Base-by-base conservation (phyloP, 345 rosid genomes). In the Ricinus communis region DNA sequence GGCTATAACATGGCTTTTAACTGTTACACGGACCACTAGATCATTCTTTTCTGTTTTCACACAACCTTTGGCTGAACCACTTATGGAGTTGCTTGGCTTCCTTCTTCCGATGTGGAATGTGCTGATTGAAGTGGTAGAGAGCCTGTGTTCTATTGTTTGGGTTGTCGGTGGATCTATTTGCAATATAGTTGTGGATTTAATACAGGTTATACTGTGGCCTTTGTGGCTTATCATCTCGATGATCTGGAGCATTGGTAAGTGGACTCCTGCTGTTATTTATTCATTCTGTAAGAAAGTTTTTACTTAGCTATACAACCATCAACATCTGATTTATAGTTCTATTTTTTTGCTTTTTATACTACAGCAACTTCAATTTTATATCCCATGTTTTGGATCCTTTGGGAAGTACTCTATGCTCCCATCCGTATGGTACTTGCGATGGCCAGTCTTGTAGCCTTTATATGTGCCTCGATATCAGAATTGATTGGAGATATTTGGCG, bases 381-480 rank as follows among this genome's bases (percentile, higher is more conserved):
- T 68, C 97, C 98, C 22, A 25, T 88, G 38, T 82, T 88, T 72
- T 86, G 88, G 87, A 69, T 84, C 71, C 49, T 89, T 16, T 81
- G 89, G 93, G 98, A 90, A 80, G 73, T 86, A 72, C 63, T 96
- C 24, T 86, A 79, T 71, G 74, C 87, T 33, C 99, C 97, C 0
- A 62, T 96, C 54, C 86, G 96, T 58, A 50, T 83, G 66, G 79
- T 88, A 70, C 82, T 82, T 64, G 86, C 88, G 50, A 65, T 87
- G 33, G 83, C 84, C 47, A 83, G 81, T 69, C 74, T 79, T 72
- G 55, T 84, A 67, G 77, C 91, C 65, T 68, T 74, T 49, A 33
- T 86, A 46, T 87, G 79, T 77, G 71, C 85, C 46, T 81, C 69
- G 76, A 65, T 85, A 53, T 78, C 62, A 43, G 84, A 82, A 49